Percentiles rank a stretch among this genome's conserved stretches.
Conservation (phyloP, 1,284 basidiomycete genomes). For the Cryptococcus wingfieldii region DNA sequence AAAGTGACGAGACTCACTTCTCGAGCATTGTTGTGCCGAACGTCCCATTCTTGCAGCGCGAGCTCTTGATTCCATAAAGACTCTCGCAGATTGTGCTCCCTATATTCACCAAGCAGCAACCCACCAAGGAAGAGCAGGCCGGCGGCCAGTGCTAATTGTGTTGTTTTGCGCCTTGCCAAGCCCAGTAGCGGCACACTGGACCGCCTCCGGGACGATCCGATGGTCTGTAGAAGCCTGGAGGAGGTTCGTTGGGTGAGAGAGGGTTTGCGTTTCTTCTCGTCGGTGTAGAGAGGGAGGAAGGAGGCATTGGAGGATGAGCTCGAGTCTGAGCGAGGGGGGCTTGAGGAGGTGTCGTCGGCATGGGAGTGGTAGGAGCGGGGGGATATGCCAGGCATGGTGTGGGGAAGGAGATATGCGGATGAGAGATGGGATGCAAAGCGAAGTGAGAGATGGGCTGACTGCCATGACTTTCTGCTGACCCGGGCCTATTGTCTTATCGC, state of each 20-base stretch:
- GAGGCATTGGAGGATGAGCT: background rate
- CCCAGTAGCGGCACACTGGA: constrained; percentile 10
- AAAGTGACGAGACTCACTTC: constrained; percentile 7
- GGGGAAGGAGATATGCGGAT: background rate
- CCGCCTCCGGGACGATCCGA: constrained; percentile 1
- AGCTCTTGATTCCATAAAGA: constrained; percentile 7
- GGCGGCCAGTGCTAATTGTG: constrained; percentile 6
- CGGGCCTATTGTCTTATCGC: too few species aligned
- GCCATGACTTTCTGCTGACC: too few species aligned
- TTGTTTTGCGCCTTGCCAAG: constrained; percentile 12
- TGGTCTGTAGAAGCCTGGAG: background rate
- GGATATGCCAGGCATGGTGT: background rate
- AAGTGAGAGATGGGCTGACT: too few species aligned
- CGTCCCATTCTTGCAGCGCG: constrained; percentile 11
- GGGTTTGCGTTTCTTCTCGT: background rate
- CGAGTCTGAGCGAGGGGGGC: background rate
- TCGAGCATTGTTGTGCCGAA: constrained; percentile 1
- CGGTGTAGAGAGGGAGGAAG: background rate
- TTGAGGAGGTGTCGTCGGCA: background rate
- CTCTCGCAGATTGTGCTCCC: constrained; percentile 3
- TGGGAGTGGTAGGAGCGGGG: background rate
- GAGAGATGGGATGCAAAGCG: background rate
- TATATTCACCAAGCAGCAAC: constrained; percentile 7
- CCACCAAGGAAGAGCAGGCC: constrained; percentile 6
- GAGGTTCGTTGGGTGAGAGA: background rate